phyloP scores from a whole-genome alignment of 2,329 filamentous ascomycete species.

The Ophiocordyceps camponoti-rufipedis region DNA sequence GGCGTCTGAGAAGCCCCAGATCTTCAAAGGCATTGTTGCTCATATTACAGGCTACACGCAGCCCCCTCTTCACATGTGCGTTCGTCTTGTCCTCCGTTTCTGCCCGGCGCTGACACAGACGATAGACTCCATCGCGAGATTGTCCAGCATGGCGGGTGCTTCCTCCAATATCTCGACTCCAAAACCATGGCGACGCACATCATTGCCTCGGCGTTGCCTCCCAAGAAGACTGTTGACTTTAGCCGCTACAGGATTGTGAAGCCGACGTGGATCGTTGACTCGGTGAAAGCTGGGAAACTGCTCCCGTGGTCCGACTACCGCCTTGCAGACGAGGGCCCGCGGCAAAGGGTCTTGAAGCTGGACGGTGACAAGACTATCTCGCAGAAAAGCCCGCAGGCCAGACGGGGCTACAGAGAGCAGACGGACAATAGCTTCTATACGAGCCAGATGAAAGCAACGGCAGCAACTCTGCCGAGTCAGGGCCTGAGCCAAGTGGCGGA shows the following conservation, averaged over 20 bases:
- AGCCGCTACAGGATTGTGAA: conserved; percentile 79
- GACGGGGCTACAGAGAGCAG: conserved; percentile 60
- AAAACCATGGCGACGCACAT: conserved; percentile 96
- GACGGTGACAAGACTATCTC: conserved; percentile 45
- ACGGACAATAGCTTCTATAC: conserved; percentile 71
- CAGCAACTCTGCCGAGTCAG: conserved; percentile 10
- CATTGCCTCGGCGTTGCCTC: conserved; percentile 74
- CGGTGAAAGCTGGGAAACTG: conserved; percentile 60
- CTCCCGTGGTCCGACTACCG: conserved; percentile 77
- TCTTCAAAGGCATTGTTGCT: conserved; percentile 81
- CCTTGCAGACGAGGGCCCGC: conserved; percentile 66
- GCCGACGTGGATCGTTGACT: conserved; percentile 87
- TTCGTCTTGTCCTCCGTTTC: not conserved
- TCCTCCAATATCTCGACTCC: conserved; percentile 83
- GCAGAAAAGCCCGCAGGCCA: conserved; percentile 38
- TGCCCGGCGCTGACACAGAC: conserved; percentile 4
- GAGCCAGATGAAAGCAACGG: conserved; percentile 38
- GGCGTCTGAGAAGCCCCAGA: conserved; percentile 50
- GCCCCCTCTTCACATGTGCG: conserved; percentile 63
- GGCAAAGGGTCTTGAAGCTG: conserved; percentile 58
- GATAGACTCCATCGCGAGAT: conserved; percentile 58
- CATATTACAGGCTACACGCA: conserved; percentile 96
- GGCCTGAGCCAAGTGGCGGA: conserved; percentile 11
- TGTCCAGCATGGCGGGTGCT: conserved; percentile 84
- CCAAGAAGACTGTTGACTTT: conserved; percentile 86